Evolutionary conservation across 306 rosid genomes (phyloP).

Genomic region (Quercus engelmannii): DNA sequence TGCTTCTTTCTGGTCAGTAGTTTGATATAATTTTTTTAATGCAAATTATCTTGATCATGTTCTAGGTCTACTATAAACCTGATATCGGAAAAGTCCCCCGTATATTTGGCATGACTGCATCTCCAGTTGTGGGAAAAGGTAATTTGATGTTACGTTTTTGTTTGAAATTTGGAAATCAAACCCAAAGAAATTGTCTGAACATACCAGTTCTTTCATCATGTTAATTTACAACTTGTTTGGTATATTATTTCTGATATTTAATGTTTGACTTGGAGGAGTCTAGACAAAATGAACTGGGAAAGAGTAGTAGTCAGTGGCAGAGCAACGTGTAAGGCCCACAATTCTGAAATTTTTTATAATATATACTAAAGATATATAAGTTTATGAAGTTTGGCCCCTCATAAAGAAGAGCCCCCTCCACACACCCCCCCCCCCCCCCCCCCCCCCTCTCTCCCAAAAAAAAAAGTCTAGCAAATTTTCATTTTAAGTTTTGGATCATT

Average conservation of each 20-base stretch:
- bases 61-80: constrained; percentile 53
- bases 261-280: not conserved
- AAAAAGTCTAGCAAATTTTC: too few species aligned
- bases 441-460: fast-evolving
- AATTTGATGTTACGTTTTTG: not conserved
- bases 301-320: not conserved
- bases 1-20: constrained; percentile 6
- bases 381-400: too few species aligned
- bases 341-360: too few species aligned
- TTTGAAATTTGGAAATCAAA: constrained; percentile 5
- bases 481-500: too few species aligned
- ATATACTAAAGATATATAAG: too few species aligned
- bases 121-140: constrained; percentile 99
- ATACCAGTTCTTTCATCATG: constrained; percentile 2
- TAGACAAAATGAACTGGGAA: not conserved
- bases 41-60: constrained; percentile 21
- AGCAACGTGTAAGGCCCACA: too few species aligned
- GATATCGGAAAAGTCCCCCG: constrained; percentile 60
- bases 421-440: too few species aligned
- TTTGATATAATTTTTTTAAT: constrained; percentile 5
- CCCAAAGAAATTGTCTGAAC: not conserved
- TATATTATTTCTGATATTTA: not conserved
- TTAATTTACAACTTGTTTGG: constrained; percentile 2
- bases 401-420: too few species aligned
- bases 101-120: constrained; percentile 98